Conservation (phyloP, 768 basidiomycete species). For the Hydnomerulius pinastri region DNA sequence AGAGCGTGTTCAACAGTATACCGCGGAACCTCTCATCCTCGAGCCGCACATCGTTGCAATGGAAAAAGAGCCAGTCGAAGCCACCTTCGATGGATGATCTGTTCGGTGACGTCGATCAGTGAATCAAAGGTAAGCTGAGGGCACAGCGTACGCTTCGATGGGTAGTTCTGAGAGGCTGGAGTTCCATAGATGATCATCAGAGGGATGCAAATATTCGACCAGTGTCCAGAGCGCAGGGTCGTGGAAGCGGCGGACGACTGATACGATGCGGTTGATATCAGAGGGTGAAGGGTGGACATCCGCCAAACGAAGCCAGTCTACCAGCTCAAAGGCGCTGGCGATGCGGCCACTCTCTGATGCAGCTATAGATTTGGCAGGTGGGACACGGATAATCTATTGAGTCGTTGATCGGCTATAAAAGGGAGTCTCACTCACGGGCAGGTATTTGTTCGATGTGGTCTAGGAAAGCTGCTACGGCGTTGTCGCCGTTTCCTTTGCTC, state of each 20-base stretch:
- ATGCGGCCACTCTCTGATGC: slow-evolving; percentile 34
- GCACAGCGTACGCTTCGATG: slow-evolving; percentile 29
- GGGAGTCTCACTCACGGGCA: slow-evolving; percentile 49
- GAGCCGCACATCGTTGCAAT: slow-evolving; percentile 25
- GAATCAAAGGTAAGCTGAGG: neutral
- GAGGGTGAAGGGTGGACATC: slow-evolving; percentile 33
- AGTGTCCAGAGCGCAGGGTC: slow-evolving; percentile 44
- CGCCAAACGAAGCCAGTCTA: slow-evolving; percentile 64
- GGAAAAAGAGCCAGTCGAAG: slow-evolving; percentile 52
- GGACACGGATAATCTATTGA: neutral
- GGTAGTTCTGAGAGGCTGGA: slow-evolving; percentile 18
- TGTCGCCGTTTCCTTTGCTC: neutral
- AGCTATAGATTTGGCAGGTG: slow-evolving; percentile 34
- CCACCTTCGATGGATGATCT: slow-evolving; percentile 15
- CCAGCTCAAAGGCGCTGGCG: slow-evolving; percentile 51
- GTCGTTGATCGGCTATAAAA: neutral
- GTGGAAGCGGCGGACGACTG: slow-evolving; percentile 43
- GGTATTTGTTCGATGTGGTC: slow-evolving; percentile 41
- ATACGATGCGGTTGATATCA: slow-evolving; percentile 44
- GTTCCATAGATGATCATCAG: slow-evolving; percentile 43
- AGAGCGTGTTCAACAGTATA: slow-evolving; percentile 39
- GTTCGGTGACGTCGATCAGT: neutral
- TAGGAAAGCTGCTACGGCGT: slow-evolving; percentile 45
- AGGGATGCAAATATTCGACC: slow-evolving; percentile 45
- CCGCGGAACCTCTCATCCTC: slow-evolving; percentile 23